Evolutionary conservation across 306 rosid species (phyloP).

Genomic region (Ochetophila trinervis): DNA sequence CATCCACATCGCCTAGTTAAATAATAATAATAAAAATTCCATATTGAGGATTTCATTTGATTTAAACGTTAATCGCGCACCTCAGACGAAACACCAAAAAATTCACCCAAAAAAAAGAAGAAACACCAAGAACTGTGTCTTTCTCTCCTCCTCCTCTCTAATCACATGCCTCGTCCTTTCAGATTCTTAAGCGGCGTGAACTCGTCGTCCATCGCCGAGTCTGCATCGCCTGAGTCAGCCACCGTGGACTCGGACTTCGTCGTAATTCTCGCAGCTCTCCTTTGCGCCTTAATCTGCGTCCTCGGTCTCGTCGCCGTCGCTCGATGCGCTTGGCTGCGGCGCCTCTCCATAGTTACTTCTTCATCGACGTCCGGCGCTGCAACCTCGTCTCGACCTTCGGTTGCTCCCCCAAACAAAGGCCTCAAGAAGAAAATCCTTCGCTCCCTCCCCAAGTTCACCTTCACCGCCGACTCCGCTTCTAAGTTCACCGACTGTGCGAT

Average conservation of each 20-base stretch:
- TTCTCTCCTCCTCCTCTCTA: not conserved
- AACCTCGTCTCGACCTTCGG: not conserved
- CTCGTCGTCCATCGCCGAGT: slow-evolving; percentile 28
- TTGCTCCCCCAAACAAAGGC: slow-evolving; percentile 58
- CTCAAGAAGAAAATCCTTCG: slow-evolving; percentile 66
- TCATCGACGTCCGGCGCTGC: not conserved
- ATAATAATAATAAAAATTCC: too few relatives aligned
- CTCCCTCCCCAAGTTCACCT: slow-evolving; percentile 65
- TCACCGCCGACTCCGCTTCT: slow-evolving; percentile 43
- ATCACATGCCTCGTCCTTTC: slow-evolving; percentile 59
- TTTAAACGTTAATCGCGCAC: slow-evolving; percentile 11
- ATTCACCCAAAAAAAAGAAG: too few relatives aligned
- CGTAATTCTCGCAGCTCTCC: slow-evolving; percentile 71
- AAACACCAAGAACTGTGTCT: not conserved
- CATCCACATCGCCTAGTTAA: not conserved
- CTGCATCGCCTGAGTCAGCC: slow-evolving; percentile 13
- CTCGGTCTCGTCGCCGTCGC: slow-evolving; percentile 68
- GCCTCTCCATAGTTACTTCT: slow-evolving; percentile 28
- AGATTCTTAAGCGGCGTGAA: slow-evolving; percentile 46
- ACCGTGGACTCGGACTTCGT: slow-evolving; percentile 55
- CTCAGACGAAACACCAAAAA: not conserved
- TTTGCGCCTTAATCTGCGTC: slow-evolving; percentile 76
- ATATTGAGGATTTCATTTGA: not conserved
- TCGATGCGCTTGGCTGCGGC: slow-evolving; percentile 79
- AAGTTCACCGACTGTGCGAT: slow-evolving; percentile 69